phyloP scores from a whole-genome alignment of 768 basidiomycete species.

The Podaxis sp. region DNA sequence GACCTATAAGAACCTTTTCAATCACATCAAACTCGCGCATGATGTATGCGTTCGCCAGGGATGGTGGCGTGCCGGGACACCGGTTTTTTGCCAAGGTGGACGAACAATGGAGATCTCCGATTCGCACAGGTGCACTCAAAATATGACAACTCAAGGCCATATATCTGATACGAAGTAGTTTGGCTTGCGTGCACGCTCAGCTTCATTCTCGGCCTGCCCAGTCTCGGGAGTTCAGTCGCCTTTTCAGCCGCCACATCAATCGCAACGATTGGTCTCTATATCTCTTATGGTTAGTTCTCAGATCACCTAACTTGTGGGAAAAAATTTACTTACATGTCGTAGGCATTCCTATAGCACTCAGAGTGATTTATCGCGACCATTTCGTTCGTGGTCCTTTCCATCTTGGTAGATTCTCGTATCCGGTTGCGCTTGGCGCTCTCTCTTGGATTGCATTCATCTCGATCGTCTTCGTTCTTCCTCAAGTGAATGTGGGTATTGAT shows the following conservation, averaged over 20 bases:
- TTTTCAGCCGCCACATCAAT: constrained; percentile 62
- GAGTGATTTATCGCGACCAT: constrained; percentile 56
- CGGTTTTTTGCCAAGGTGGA: constrained; percentile 67
- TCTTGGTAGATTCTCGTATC: constrained; percentile 62
- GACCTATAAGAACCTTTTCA: constrained; percentile 59
- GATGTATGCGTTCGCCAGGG: constrained; percentile 82
- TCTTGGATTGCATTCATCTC: constrained; percentile 73
- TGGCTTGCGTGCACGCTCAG: constrained; percentile 79
- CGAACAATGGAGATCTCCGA: constrained; percentile 56
- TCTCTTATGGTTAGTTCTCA: constrained; percentile 57
- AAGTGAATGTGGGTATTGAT: constrained; percentile 47
- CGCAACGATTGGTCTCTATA: constrained; percentile 75
- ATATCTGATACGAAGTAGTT: constrained; percentile 38
- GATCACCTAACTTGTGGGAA: not conserved
- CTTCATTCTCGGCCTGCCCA: constrained; percentile 73
- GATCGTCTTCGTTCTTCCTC: constrained; percentile 72
- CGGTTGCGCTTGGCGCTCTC: constrained; percentile 56
- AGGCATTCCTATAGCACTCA: constrained; percentile 71
- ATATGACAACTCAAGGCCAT: not conserved
- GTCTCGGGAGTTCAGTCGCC: constrained; percentile 71
- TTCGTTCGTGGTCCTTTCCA: constrained; percentile 75
- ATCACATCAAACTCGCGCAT: constrained; percentile 78
- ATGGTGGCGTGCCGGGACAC: constrained; percentile 71
- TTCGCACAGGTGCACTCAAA: constrained; percentile 55
- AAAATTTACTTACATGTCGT: not conserved